Base-by-base conservation (phyloP, 768 basidiomycete species). In the Podaxis sp. region DNA sequence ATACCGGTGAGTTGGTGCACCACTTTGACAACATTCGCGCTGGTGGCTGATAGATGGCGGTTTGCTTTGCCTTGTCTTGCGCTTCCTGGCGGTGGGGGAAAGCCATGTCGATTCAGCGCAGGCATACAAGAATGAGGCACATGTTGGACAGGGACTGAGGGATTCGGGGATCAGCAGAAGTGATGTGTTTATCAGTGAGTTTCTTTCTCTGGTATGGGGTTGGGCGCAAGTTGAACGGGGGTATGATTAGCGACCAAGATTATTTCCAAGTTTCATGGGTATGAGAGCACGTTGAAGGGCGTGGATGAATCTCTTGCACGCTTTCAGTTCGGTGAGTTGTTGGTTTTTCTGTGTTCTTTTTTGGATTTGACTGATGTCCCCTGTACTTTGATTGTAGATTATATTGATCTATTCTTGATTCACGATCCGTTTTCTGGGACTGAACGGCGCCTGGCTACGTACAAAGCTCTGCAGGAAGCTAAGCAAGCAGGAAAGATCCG, bases 71-170 rank as follows among this genome's bases (percentile, higher is more conserved):
- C 50, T 33, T 36, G 22, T 25, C 13, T 25, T 37, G n/a, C 25
- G 49, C 46, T 41, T n/a, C 41, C 33, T 33, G 9, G 55, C 27
- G 46, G 43, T 29, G 25, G 38, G 8, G 38, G 19, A 3, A 59
- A 90, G 90, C 59, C 91, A 90, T 61, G 75, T 92, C 47, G 91
- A 93, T 71, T 83, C 88, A 0, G 91, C 91, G 1, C 87, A 88
- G 65, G 75, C 78, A 38, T 93, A 92, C 70, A 76, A 74, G 61
- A 90, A 90, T 64, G 88, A 91, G 69, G 79, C 78, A 2, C 77
- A 77, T 8, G 88, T 90, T 13, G 87, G 85, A 1, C 77, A 81
- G 27, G 87, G 87, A 1, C 70, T 89, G 24, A 75, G 76, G 62
- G 85, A 85, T 58, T 85, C 82, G 53, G 84, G 81, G 2, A 59